Base-by-base conservation (phyloP, 164 flowering plant genomes). In the Vitis cinerea region DNA sequence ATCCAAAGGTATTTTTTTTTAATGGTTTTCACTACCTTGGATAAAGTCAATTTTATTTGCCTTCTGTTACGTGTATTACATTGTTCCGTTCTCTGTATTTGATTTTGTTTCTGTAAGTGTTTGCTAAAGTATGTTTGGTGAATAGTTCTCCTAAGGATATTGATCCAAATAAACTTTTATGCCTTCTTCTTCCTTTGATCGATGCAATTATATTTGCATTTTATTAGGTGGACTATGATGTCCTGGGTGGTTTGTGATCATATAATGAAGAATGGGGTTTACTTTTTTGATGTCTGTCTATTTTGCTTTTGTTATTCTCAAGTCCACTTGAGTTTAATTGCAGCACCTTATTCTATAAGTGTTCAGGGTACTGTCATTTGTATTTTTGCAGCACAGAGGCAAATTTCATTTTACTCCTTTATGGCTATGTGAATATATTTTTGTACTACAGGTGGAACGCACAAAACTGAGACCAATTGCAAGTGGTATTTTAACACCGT, bases 401-500 rank as follows among this genome's bases (percentile, higher is more conserved):
- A 37, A 37, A 37, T 37, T 37, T 37, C 44, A 37, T 6, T 37
- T 47, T n/a, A 31, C 19, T 48, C 14, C 12, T 68, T 68, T 58
- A 10, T 17, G 11, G 48, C 23, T 60, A 10, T 51, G 15, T 47
- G 11, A 5, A 16, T 55, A 10, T 11, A 47, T 11, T 17, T 60
- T 12, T 71, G 29, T 79, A 50, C 31, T 80, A 75, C 83, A 95
- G 99, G 97, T 95, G 60, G 97, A 89, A 59, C 94, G 99, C 13
- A 93, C 98, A 65, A 90, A 79, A 78, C 76, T 66, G 58, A 83
- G 99, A 64, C 98, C 99, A 64, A 62, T 95, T 61, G 99, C 99
- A 17, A 89, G 97, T 88, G 98, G 99, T 61, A 71, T 80, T 77
- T 78, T 95, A 74, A 86, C 98, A 55, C 98, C 93, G 72, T 88